Percentiles rank a stretch among this genome's conserved stretches.
Evolutionary conservation across 768 basidiomycete species (phyloP).

Genomic region (Trametes meyenii): DNA sequence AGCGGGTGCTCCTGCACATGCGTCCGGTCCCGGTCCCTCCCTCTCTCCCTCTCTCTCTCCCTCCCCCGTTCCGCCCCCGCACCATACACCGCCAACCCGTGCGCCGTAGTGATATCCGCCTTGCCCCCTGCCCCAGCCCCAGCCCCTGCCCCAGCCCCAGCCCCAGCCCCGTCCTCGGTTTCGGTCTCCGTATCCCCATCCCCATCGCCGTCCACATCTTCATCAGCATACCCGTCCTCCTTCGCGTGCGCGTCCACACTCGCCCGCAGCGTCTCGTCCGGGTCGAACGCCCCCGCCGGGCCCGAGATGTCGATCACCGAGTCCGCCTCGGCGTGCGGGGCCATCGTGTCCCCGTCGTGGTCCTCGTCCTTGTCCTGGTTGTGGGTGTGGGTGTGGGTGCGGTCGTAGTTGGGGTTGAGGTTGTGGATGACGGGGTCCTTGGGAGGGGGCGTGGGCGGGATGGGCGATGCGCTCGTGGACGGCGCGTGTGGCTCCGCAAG

Average conservation of each 20-base stretch:
- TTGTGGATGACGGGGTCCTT: neutral
- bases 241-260: constrained; percentile 4
- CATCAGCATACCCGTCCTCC: neutral
- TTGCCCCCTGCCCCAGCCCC: neutral
- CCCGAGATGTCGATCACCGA: constrained; percentile 13
- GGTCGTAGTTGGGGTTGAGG: neutral
- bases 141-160: constrained; percentile 11
- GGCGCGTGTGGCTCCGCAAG: constrained; percentile 2
- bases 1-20: constrained; percentile 36
- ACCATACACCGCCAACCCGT: constrained; percentile 12
- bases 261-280: constrained; percentile 16
- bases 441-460: constrained; percentile 12
- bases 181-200: constrained; percentile 9
- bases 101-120: constrained; percentile 3
- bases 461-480: constrained; percentile 16
- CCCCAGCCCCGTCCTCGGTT: constrained; percentile 1
- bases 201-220: neutral
- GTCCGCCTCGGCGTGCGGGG: too few species aligned
- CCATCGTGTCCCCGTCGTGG: constrained; percentile 12
- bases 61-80: neutral
- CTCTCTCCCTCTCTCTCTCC: constrained; percentile 1
- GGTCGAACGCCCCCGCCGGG: constrained; percentile 7
- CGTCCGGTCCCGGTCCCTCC: constrained; percentile 1
- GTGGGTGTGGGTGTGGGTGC: neutral
- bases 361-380: neutral